Evolutionary conservation across 129 eudicot genomes (phyloP), one percentile per base, ranked within the genome.

Genomic region (Oenanthe sinensis): DNA sequence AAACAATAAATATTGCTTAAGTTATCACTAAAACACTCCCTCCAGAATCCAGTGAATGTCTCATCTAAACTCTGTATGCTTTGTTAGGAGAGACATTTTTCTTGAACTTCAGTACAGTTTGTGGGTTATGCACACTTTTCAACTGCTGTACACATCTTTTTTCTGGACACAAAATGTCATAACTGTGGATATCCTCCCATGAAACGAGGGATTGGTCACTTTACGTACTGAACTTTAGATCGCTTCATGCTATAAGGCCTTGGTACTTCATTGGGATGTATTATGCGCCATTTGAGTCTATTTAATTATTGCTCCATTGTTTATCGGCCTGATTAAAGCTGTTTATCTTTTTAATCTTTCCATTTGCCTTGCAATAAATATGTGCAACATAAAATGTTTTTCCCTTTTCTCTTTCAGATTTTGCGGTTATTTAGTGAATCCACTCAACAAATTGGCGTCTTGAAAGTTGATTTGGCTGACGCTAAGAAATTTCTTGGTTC

Each of bases 391-490:
- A 54, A 7, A 9, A 30, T 62, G 22, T 19, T 75, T 46, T 44
- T 20, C 68, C 30, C 28, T 81, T 4, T 77, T 63, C 40, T 60
- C 77, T 79, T 80, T 65, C 96, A 92, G 92, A 96, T 96, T 80
- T 87, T 96, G 83, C 90, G 97, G 86, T 86, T 96, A 72, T 96
- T 96, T 77, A 96, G 99, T 58, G 99, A 91, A 90, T 96, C 99
- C 77, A 85, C 99, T 62, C 84, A 92, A 77, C 87, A 92, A 74
- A 82, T 96, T 55, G 92, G 88, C 4, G 90, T 83, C 28, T 85
- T 96, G 78, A 96, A 92, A 87, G 87, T 79, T 80, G 99, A 96
- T 84, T 84, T 96, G 82, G 91, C 91, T 5, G 92, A 89, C 54
- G 97, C 99, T 26, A 96, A 96, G 84, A 92, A 71, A 76, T 88